Percentiles rank a stretch among this genome's conserved stretches.
These are phyloP conservation scores for Backusella macrospora DNA, from an alignment of 192 early-diverging fungal species.

Conservation along the genomic window DNA sequence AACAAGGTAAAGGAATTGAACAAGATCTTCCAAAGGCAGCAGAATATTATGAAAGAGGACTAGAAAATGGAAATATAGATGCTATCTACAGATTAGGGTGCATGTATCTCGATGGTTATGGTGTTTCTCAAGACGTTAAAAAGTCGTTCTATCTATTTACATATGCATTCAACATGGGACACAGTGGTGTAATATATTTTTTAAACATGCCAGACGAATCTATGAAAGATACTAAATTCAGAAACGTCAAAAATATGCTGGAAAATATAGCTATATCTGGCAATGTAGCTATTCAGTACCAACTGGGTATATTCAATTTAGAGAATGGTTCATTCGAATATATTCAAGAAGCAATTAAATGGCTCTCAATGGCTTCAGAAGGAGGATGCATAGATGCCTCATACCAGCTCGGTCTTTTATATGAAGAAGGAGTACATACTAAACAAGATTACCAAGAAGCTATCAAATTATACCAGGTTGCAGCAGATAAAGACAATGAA, in stretches of 20 bases:
- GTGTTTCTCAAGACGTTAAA: background rate
- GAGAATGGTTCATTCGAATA: background rate
- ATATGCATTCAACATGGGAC: background rate
- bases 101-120: background rate
- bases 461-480: background rate
- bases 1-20: slow-evolving; percentile 33
- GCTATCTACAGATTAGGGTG: slow-evolving; percentile 20
- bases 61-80: slow-evolving; percentile 19
- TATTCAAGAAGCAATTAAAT: slow-evolving; percentile 4
- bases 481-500: background rate
- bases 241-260: background rate
- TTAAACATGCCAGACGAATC: background rate
- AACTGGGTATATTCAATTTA: background rate
- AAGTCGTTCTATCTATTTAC: background rate
- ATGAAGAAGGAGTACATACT: background rate
- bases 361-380: background rate
- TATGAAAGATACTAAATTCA: background rate
- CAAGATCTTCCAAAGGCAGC: slow-evolving; percentile 32
- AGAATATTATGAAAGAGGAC: slow-evolving; percentile 28
- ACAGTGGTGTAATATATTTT: background rate
- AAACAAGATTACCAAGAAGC: background rate
- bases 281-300: background rate
- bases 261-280: background rate
- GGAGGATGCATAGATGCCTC: background rate
- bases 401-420: background rate